Evolutionary conservation across 495 filamentous ascomycete species (phyloP), one percentile per base, ranked within the genome.

Genomic region (Penicillium verhagenii): DNA sequence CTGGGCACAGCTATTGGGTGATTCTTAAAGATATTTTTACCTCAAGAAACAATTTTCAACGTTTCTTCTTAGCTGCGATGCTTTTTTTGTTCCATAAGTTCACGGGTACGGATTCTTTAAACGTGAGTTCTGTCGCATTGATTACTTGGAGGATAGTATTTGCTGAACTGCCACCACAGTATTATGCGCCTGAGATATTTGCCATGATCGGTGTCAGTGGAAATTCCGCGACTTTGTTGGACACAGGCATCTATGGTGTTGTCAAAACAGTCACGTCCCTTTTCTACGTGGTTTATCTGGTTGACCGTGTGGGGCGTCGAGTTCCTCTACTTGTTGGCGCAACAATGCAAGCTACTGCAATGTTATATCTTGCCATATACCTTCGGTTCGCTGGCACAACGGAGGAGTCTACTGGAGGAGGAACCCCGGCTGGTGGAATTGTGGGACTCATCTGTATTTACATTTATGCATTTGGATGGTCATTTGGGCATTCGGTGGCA

Each of bases 331-430:
- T 87, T 50, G 65, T 80, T 19, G 89, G 87, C 6, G 82, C 81
- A 5, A 79, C 87, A 53, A 82, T 82, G 2, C 83, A 85, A 65
- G 81, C 73, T 1, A 71, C 84, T 16, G 77, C 77, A 53, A 89
- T 89, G 83, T 82, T 86, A 59, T 88, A 90, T 59, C 85, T 90
- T 44, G 86, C 86, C 11, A 52, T 66, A 0, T 69, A 69, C 70
- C 74, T 91, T 26, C 57, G 63, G 7, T 66, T 66, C 28, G 57
- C 63, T 6, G 63, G 57, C 16, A 85, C 89, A 37, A 70, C 79
- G 43, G 74, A 78, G 3, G 64, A 77, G 39, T 70, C 75, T 21
- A 11, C 28, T 8, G 47, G 56, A 1, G 67, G 52, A 6, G 63
- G 66, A 2, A 75, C 75, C 18, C 61, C 63, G 9, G 68, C 85